Percentiles rank a stretch among this genome's conserved stretches.
phyloP scores from a whole-genome alignment of 2,329 filamentous ascomycete genomes.

The Aureobasidium namibiae region DNA sequence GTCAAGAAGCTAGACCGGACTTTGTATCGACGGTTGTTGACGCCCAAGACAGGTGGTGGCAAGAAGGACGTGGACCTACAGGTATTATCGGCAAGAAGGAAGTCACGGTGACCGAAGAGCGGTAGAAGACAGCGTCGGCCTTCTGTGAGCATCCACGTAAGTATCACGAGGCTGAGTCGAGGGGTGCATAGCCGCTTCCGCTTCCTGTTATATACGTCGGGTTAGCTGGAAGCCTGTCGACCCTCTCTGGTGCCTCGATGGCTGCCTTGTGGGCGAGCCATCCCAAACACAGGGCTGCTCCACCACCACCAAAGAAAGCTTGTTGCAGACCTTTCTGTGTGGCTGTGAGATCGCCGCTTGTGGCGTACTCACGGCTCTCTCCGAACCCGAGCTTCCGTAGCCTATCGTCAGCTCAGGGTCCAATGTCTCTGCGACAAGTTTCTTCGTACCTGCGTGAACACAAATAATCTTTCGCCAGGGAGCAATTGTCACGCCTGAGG shows the following conservation, averaged over 20 bases:
- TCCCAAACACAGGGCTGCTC: background rate
- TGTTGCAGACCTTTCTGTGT: constrained; percentile 3
- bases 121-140: background rate
- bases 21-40: constrained; percentile 2
- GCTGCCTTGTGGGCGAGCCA: constrained; percentile 6
- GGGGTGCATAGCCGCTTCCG: constrained; percentile 5
- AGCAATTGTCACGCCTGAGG: constrained; percentile 6
- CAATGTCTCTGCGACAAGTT: background rate
- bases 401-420: background rate
- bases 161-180: constrained; percentile 13
- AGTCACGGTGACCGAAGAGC: background rate
- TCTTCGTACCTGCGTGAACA: background rate
- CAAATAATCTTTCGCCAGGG: background rate
- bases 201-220: constrained; percentile 8
- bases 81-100: background rate
- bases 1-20: background rate
- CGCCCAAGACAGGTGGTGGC: constrained; percentile 1
- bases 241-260: background rate
- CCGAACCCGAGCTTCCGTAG: background rate
- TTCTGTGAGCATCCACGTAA: constrained; percentile 4
- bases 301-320: constrained; percentile 5
- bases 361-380: background rate
- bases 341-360: constrained; percentile 1
- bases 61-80: background rate
- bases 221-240: constrained; percentile 6